These are phyloP conservation scores for Colletotrichum cuscutae DNA, from an alignment of 2,329 filamentous ascomycete species.

Conservation along the genomic window DNA sequence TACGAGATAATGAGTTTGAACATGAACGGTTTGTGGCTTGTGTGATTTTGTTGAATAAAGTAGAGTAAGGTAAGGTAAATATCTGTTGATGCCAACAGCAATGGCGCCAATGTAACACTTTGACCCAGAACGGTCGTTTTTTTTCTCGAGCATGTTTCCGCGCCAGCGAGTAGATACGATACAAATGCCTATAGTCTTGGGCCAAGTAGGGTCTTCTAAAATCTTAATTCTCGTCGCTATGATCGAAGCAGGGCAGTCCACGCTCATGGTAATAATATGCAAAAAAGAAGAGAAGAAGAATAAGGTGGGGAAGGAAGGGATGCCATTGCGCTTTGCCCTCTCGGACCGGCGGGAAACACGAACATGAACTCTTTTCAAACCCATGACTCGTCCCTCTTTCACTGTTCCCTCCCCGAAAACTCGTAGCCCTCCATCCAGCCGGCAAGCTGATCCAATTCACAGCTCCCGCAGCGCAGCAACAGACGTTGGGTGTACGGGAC, in stretches of 20 bases:
- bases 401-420: background rate
- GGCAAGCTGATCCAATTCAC: conserved; percentile 22
- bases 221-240: background rate
- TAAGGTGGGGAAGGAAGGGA: background rate
- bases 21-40: background rate
- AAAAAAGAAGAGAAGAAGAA: background rate
- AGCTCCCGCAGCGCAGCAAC: conserved; percentile 26
- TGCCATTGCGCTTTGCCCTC: background rate
- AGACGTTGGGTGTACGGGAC: conserved; percentile 20
- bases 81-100: background rate
- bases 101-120: background rate
- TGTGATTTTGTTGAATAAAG: background rate
- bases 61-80: background rate
- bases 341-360: background rate
- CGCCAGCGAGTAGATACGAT: background rate
- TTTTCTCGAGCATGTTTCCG: background rate
- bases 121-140: background rate
- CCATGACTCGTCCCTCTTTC: background rate
- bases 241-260: background rate
- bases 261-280: background rate
- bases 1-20: background rate
- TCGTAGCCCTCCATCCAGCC: conserved; percentile 17
- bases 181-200: background rate
- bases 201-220: background rate
- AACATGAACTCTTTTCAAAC: background rate